Base-by-base conservation (phyloP, 169 alveolate species). In the Plasmodium relictum region DNA sequence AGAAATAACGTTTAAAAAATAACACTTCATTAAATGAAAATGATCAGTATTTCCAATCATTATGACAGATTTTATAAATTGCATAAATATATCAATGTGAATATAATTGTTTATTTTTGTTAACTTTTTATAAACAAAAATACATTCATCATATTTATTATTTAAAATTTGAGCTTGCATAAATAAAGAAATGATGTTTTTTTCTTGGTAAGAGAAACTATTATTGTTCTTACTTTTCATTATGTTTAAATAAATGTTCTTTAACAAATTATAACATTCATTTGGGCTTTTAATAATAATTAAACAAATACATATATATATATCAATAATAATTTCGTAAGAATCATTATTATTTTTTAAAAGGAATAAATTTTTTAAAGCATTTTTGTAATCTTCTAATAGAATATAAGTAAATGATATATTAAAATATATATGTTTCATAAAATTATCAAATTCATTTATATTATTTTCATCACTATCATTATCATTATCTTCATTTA, bases 91-190 rank as follows among this genome's bases (percentile, higher is more conserved):
- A 18, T 86, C 92, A 1, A 72, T 14, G 26, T 69, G 92, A 16
- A 86, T 10, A 59, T 54, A 3, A 14, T 45, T 39, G 52, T n/a
- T 18, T 10, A 24, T 59, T 50, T 52, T 48, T 71, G 69, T 39
- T n/a, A 86, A 7, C 12, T 22, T 58, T 12, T 22, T 61, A 54
- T 45, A 86, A 5, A 72, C 44, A 72, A 58, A 86, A 14, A 86
- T 69, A 20, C 92, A 86, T 42, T 86, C 92, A 52, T 86, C 76
- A 12, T 86, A 86, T 73, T 86, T 86, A 18, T 42, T 54, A 74
- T 71, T 86, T 45, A 86, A 52, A 44, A 86, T 86, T 24, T 86
- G 92, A 8, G 88, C 8, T 24, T 86, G 92, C 92, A 86, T 86
- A 50, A 86, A 59, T 3, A 86, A 59, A 54, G 70, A 86, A 18